These are phyloP conservation scores for Fagopyrum homotropicum DNA, from an alignment of 148 eudicot species.

Conservation along the genomic window DNA sequence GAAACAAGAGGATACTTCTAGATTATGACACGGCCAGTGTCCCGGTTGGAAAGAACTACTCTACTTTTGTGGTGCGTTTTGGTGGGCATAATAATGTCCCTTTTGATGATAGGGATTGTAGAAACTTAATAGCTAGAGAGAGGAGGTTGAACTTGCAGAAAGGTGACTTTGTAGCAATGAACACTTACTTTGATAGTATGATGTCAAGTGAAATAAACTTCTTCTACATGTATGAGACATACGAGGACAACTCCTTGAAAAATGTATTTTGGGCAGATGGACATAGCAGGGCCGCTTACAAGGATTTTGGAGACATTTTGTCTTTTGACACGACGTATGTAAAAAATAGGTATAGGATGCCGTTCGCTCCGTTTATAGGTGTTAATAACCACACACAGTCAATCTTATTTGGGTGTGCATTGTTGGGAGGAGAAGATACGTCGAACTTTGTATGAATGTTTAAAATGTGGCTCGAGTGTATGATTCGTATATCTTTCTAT, in stretches of 20 bases:
- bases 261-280: constrained; percentile 21
- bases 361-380: too few species aligned
- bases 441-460: too few species aligned
- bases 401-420: too few species aligned
- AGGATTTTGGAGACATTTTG: constrained; percentile 17
- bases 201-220: not conserved
- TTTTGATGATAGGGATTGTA: too few species aligned
- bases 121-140: too few species aligned
- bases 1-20: not conserved
- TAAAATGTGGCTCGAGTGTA: too few species aligned
- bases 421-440: too few species aligned
- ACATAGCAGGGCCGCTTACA: constrained; percentile 5
- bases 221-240: not conserved
- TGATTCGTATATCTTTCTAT: too few species aligned
- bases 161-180: constrained; percentile 12
- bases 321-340: constrained; percentile 17
- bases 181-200: not conserved
- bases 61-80: too few species aligned
- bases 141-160: not conserved
- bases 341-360: too few species aligned
- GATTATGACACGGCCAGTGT: constrained; percentile 11
- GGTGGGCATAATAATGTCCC: too few species aligned
- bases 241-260: not conserved
- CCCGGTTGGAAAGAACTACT: constrained; percentile 9
- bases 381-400: too few species aligned